Percentiles rank a stretch among this genome's conserved stretches.
Conservation (phyloP, 768 basidiomycete species). For the Boletus huronensis region DNA sequence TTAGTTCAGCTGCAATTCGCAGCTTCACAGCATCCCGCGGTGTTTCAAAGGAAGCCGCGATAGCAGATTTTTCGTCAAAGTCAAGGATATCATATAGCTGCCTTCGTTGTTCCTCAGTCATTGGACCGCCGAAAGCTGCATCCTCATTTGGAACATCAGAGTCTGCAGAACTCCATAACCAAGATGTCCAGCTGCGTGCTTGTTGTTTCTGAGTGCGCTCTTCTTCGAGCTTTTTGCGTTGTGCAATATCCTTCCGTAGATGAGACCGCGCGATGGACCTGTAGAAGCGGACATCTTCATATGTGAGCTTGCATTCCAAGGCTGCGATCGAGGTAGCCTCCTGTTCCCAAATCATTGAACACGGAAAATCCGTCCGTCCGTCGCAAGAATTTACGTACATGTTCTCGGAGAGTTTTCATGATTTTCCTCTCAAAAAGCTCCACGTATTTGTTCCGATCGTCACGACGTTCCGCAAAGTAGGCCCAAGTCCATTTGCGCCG, state of each 20-base stretch:
- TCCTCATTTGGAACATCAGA: constrained; percentile 44
- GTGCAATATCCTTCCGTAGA: constrained; percentile 78
- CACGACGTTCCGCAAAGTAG: constrained; percentile 82
- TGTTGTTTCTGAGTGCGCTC: constrained; percentile 56
- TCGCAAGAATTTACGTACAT: constrained; percentile 41
- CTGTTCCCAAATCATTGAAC: constrained; percentile 31
- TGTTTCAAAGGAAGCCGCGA: constrained; percentile 63
- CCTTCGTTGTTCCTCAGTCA: constrained; percentile 88
- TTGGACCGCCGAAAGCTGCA: constrained; percentile 55
- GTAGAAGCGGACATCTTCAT: constrained; percentile 96
- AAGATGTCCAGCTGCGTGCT: constrained; percentile 60
- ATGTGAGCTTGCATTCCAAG: constrained; percentile 80
- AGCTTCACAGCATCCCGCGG: constrained; percentile 79
- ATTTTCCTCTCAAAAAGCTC: constrained; percentile 78
- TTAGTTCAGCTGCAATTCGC: constrained; percentile 70
- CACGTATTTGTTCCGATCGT: constrained; percentile 84
- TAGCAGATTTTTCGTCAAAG: constrained; percentile 82
- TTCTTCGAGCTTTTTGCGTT: constrained; percentile 63
- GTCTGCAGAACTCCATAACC: constrained; percentile 77
- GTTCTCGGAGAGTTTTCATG: constrained; percentile 46
- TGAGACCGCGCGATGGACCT: constrained; percentile 89
- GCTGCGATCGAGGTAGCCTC: constrained; percentile 51
- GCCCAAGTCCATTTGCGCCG: constrained; percentile 88
- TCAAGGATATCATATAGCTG: constrained; percentile 89
- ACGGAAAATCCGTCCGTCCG: neutral